Evolutionary conservation across 257 asterid genomes (phyloP).

Genomic region (Mitragyna speciosa): DNA sequence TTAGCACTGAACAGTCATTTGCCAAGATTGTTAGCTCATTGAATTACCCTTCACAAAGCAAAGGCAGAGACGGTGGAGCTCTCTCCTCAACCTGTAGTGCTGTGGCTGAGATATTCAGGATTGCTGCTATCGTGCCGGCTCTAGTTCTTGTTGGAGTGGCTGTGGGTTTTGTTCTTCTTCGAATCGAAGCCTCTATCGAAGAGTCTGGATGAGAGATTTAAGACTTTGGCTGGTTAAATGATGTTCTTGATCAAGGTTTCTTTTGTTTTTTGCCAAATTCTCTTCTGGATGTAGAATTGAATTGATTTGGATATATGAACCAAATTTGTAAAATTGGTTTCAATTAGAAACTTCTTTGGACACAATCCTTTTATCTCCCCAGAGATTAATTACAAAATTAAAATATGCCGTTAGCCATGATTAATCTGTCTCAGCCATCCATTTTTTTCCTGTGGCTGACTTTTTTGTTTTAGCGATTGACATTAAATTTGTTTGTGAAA

Average conservation of each 20-base stretch:
- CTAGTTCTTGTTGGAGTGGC: conserved; percentile 83
- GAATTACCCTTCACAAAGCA: conserved; percentile 32
- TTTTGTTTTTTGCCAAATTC: conserved; percentile 22
- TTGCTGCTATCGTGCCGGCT: conserved; percentile 63
- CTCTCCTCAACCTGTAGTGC: conserved; percentile 63
- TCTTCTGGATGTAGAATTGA: conserved; percentile 33
- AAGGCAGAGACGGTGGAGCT: conserved; percentile 53
- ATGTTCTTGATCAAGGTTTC: conserved; percentile 30
- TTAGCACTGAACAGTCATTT: conserved; percentile 59
- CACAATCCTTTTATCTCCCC: neutral
- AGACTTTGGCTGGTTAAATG: conserved; percentile 16
- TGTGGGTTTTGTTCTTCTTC: conserved; percentile 82
- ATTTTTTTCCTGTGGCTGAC: neutral
- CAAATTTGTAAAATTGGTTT: conserved; percentile 11
- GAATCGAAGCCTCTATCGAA: conserved; percentile 69
- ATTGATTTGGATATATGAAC: conserved; percentile 36
- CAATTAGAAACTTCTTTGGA: neutral
- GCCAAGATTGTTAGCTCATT: conserved; percentile 61
- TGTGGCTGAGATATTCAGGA: conserved; percentile 64
- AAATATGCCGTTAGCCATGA: no score
- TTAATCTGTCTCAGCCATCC: neutral
- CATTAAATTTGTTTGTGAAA: neutral
- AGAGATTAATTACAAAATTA: neutral
- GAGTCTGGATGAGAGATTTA: conserved; percentile 48
- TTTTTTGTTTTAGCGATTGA: neutral